A percentile compares a stretch with the other conserved stretches of the same genome.
Evolutionary conservation across 2,329 filamentous ascomycete species (phyloP).

Genomic region (Aspergillus tubingensis): DNA sequence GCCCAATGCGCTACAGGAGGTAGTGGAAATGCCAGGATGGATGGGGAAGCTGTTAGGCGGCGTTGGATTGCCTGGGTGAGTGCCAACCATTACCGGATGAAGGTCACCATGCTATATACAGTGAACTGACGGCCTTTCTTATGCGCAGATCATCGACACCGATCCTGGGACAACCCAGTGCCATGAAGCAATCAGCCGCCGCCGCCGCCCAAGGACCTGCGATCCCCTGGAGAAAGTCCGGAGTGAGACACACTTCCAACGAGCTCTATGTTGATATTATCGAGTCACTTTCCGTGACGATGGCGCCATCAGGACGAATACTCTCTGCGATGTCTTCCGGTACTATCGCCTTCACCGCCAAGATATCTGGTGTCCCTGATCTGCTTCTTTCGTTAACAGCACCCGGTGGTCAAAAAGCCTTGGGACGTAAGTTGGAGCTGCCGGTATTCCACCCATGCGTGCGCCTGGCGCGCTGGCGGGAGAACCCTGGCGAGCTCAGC

Average conservation of each 20-base stretch:
- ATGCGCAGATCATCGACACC: constrained; percentile 40
- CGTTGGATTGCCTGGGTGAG: constrained; percentile 76
- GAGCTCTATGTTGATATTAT: constrained; percentile 96
- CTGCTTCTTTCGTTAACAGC: constrained; percentile 78
- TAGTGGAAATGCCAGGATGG: constrained; percentile 88
- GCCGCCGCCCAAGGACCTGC: constrained; percentile 48
- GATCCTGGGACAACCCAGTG: constrained; percentile 41
- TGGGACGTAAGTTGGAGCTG: constrained; percentile 74
- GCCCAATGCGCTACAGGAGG: constrained; percentile 85
- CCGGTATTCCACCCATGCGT: constrained; percentile 98
- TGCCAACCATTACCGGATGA: background rate
- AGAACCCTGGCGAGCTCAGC: constrained; percentile 85
- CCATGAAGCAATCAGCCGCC: constrained; percentile 42
- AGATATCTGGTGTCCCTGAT: constrained; percentile 92
- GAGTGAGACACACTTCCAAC: constrained; percentile 94
- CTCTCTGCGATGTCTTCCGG: constrained; percentile 86
- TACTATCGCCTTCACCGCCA: constrained; percentile 90
- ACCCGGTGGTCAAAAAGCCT: constrained; percentile 75
- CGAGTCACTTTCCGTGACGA: constrained; percentile 81
- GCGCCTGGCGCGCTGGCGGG: constrained; percentile 83
- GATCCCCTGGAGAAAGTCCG: constrained; percentile 86
- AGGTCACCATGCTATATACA: background rate
- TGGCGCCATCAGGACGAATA: constrained; percentile 86
- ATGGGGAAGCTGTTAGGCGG: constrained; percentile 86
- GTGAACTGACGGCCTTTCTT: background rate